phyloP scores from a whole-genome alignment of 257 asterid genomes.

The Ocimum tenuiflorum region DNA sequence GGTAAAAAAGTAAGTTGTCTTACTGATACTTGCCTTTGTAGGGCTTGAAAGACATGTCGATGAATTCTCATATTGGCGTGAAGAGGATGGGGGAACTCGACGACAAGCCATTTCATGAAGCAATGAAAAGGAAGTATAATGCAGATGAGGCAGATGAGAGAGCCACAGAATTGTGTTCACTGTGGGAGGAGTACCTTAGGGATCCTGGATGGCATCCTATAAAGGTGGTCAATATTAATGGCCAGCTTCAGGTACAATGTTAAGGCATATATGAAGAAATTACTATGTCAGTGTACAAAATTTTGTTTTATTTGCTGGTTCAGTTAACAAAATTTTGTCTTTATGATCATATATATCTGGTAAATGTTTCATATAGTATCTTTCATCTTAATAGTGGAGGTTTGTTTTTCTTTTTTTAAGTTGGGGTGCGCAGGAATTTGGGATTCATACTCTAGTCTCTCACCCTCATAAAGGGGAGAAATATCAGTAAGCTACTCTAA shows the following conservation, averaged over 20 bases:
- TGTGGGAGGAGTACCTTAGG: conserved; percentile 66
- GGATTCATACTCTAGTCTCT: too few species aligned
- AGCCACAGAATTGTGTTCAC: conserved; percentile 56
- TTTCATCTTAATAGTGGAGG: too few species aligned
- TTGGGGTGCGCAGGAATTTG: too few species aligned
- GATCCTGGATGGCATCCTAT: conserved; percentile 80
- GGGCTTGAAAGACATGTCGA: conserved; percentile 43
- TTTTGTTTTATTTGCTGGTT: not conserved
- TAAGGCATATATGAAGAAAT: not conserved
- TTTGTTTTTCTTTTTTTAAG: too few species aligned
- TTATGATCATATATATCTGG: too few species aligned
- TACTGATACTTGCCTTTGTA: conserved; percentile 19
- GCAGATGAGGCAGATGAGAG: conserved; percentile 46
- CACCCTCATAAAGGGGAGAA: too few species aligned
- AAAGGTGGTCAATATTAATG: conserved; percentile 41
- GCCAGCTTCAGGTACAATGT: conserved; percentile 45
- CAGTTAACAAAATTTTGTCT: not conserved
- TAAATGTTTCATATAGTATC: not conserved
- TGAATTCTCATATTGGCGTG: conserved; percentile 40
- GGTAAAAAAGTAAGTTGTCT: conserved; percentile 16
- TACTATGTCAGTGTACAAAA: not conserved
- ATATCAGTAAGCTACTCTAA: too few species aligned
- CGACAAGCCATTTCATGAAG: conserved; percentile 50
- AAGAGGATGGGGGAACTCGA: conserved; percentile 75
- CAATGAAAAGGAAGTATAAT: conserved; percentile 48